Conservation (phyloP, 2,329 filamentous ascomycete species). For the Aspergillus ustus region DNA sequence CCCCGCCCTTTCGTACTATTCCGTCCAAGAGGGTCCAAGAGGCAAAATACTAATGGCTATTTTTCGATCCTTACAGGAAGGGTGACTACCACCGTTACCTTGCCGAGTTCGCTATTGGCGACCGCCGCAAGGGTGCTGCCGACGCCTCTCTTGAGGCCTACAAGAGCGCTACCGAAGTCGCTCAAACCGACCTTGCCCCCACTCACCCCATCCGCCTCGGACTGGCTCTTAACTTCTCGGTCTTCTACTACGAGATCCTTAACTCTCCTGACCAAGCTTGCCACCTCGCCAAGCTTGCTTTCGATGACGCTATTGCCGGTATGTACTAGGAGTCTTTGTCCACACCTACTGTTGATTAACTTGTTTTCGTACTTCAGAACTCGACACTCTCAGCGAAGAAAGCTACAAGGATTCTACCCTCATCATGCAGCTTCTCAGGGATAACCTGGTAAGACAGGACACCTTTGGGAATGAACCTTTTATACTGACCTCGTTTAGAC, state of each 20-base stretch:
- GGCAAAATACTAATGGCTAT: constrained; percentile 26
- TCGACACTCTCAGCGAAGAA: constrained; percentile 96
- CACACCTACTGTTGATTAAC: constrained; percentile 25
- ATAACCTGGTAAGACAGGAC: constrained; percentile 76
- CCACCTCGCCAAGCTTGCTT: constrained; percentile 95
- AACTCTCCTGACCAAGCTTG: constrained; percentile 98
- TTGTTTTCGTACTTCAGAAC: constrained; percentile 61
- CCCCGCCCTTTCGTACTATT: not conserved
- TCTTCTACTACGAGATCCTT: constrained; percentile 99
- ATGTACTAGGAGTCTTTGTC: constrained; percentile 35
- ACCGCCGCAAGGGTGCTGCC: constrained; percentile 93
- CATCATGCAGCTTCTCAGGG: constrained; percentile 97
- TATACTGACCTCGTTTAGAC: constrained; percentile 64
- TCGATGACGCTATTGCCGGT: constrained; percentile 94
- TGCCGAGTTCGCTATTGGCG: constrained; percentile 91
- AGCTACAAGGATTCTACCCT: constrained; percentile 99
- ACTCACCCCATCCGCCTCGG: constrained; percentile 93
- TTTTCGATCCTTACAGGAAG: constrained; percentile 68
- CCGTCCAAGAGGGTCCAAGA: constrained; percentile 1
- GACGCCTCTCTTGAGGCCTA: constrained; percentile 96
- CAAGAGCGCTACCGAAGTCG: constrained; percentile 91
- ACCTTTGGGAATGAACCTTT: not conserved
- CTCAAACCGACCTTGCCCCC: constrained; percentile 83
- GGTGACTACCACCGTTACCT: constrained; percentile 99
- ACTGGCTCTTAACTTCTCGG: constrained; percentile 93